Evolutionary conservation across 108 stramenopile genomes (phyloP), one percentile per base, ranked within the genome.

Genomic region (Nitzschia sp.): DNA sequence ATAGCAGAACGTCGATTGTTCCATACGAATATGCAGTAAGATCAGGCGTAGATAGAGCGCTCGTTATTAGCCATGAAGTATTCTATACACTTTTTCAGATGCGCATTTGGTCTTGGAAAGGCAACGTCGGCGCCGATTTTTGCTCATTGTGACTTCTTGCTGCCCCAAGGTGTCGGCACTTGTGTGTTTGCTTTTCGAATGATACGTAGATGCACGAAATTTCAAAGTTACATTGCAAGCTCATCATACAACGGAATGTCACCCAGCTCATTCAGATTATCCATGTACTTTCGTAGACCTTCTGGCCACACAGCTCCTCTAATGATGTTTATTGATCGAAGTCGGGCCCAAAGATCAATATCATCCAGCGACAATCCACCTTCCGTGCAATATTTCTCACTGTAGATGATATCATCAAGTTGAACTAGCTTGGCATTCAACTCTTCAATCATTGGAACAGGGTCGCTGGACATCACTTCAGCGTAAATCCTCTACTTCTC

Each of bases 221-320:
- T n/a, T n/a, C n/a, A n/a, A n/a, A n/a, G n/a, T 84, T 80, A 95
- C 63, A 93, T 63, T 0, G 96, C 96, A 85, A 97, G 87, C 42
- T 82, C 88, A 79, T 95, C 93, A 72, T 97, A 97, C 55, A 97
- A 66, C 3, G 94, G 91, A 51, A 94, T 82, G 78, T 97, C 96
- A 15, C 82, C 90, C 53, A 86, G 72, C 18, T 85, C 91, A 67
- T 86, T 85, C 65, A 95, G 55, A 76, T 91, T 91, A 65, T 97
- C 90, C 93, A 97, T 94, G 82, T 97, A 97, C 3, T 70, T 64
- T 61, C 92, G 76, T 51, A 97, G 63, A 74, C 92, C 92, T 0
- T 68, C 70, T 19, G 96, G 96, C 92, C 90, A 95, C 54, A 75
- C 57, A 19, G 94, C 90, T 6, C 89, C 96, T 69, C 82, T 81